Evolutionary conservation across 768 basidiomycete genomes (phyloP).

Genomic region (Mycena galericulata): DNA sequence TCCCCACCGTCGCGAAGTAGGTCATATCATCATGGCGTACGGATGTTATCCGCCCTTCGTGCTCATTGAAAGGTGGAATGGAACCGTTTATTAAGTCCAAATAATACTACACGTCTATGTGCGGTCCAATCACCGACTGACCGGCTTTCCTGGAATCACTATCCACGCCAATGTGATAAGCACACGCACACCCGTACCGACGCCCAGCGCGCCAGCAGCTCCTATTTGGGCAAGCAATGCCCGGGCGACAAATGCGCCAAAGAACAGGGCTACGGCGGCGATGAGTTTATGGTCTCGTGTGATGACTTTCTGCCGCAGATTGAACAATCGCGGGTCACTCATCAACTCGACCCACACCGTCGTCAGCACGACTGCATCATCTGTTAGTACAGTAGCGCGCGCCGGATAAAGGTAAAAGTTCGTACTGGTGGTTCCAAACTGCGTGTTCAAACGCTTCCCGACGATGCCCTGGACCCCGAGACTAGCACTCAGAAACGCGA

Average conservation of each 20-base stretch:
- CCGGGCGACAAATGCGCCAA: slow-evolving; percentile 79
- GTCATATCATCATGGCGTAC: no score
- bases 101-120: no score
- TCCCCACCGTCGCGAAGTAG: no score
- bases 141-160: slow-evolving; percentile 62
- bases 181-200: slow-evolving; percentile 72
- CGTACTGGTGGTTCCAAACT: slow-evolving; percentile 82
- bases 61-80: no score
- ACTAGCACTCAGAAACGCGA: slow-evolving; percentile 86
- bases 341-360: slow-evolving; percentile 92
- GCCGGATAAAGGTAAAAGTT: slow-evolving; percentile 27
- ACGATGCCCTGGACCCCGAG: slow-evolving; percentile 90
- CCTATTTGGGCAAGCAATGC: slow-evolving; percentile 71
- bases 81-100: no score
- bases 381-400: neutral
- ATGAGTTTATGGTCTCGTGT: slow-evolving; percentile 80
- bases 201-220: slow-evolving; percentile 70
- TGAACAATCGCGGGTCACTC: slow-evolving; percentile 83
- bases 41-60: no score
- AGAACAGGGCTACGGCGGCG: slow-evolving; percentile 75
- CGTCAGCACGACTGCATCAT: slow-evolving; percentile 79
- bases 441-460: slow-evolving; percentile 83
- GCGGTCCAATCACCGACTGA: slow-evolving; percentile 1
- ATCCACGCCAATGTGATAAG: slow-evolving; percentile 75
- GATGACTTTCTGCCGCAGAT: slow-evolving; percentile 59